Evolutionary conservation across 108 stramenopile genomes (phyloP).

Genomic region (Schizochytrium sp.): DNA sequence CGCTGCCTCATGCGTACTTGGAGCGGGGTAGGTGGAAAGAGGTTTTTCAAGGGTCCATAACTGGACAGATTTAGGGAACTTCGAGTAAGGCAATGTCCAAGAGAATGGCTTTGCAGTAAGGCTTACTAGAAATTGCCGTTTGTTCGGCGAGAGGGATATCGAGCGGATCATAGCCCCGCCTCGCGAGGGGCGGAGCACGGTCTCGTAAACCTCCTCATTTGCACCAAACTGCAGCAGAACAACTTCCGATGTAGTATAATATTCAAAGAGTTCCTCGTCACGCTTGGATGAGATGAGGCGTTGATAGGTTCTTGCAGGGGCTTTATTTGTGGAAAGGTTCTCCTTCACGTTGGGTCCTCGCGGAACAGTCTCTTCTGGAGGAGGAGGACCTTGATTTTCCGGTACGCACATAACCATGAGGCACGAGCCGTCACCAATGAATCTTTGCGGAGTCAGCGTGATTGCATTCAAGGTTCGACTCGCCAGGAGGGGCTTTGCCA

Average conservation of each 20-base stretch:
- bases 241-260: slow-evolving; percentile 20
- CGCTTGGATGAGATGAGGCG: slow-evolving; percentile 42
- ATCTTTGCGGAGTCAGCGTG: neutral
- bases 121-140: slow-evolving; percentile 5
- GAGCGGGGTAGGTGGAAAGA: neutral
- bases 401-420: neutral
- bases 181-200: neutral
- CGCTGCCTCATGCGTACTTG: neutral
- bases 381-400: slow-evolving; percentile 20
- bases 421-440: slow-evolving; percentile 22
- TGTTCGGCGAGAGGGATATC: slow-evolving; percentile 36
- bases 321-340: slow-evolving; percentile 17
- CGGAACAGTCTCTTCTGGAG: slow-evolving; percentile 23
- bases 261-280: slow-evolving; percentile 50
- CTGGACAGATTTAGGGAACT: slow-evolving; percentile 8
- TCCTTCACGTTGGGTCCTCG: slow-evolving; percentile 42
- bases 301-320: slow-evolving; percentile 48
- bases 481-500: neutral
- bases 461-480: slow-evolving; percentile 36
- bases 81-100: slow-evolving; percentile 51
- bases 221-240: slow-evolving; percentile 28
- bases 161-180: slow-evolving; percentile 40
- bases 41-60: neutral
- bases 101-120: slow-evolving; percentile 27
- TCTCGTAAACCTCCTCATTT: neutral